Evolutionary conservation across 768 basidiomycete species (phyloP), one percentile per base, ranked within the genome.

Genomic region (Clitopilus passeckerianus): DNA sequence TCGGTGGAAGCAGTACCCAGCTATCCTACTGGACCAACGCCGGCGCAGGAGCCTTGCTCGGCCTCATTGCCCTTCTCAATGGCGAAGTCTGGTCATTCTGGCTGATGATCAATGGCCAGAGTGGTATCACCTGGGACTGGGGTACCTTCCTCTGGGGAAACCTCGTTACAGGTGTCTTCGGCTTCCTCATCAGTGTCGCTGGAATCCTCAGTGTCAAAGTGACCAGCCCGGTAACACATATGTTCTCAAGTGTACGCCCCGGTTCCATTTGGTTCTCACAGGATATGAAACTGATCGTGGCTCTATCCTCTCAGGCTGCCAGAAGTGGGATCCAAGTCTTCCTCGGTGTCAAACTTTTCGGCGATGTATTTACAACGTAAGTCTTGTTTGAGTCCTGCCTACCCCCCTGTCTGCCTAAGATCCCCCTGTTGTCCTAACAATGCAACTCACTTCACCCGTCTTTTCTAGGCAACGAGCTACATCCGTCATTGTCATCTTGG

Each of bases 151-250:
- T 63, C 1, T 70, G 67, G 64, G 72, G 70, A 7, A 70, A 70
- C 41, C 61, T 70, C 34, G 60, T 71, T 6, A 72, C 89, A 74
- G 90, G 90, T 33, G 72, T 84, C 8, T 77, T 91, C 61, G 91
- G 91, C 0, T 93, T 91, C 77, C 71, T 93, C 60, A 89, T 93
- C 74, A 88, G 87, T 68, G 78, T 93, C 53, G 91, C 91, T 5
- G 87, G 88, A 37, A 77, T 89, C 60, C 75, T 93, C 30, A 89
- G 86, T 33, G 90, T 93, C 75, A 91, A 93, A 72, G 84, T 92
- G 64, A 93, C 91, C 1, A 90, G 87, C 20, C 91, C 91, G 5
- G 85, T 91, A 64, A 89, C 90, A 1, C 91, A 93, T 69, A 93
- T 92, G 90, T 77, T 91, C 54, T 90, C 89, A 1, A 71, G 71